Conservation (phyloP, 2,329 filamentous ascomycete genomes). For the Trichoderma hamatum region DNA sequence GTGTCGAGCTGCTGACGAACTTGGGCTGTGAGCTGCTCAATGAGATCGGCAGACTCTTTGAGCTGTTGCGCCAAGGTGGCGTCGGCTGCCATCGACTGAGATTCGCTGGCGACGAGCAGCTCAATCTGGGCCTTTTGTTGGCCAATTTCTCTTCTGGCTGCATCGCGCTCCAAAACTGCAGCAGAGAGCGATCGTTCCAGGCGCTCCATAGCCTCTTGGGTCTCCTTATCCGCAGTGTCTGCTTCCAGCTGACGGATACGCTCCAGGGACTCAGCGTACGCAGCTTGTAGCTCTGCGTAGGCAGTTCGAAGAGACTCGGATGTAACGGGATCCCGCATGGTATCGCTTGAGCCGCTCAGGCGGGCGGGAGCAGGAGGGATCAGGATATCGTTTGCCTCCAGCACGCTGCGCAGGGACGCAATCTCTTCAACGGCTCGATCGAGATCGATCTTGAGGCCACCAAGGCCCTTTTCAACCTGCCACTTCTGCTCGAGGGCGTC, state of each 20-base stretch:
- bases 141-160: slow-evolving; percentile 67
- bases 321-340: slow-evolving; percentile 52
- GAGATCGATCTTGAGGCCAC: slow-evolving; percentile 91
- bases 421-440: slow-evolving; percentile 96
- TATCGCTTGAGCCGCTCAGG: slow-evolving; percentile 41
- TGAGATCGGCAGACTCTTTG: slow-evolving; percentile 70
- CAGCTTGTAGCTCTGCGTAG: slow-evolving; percentile 74
- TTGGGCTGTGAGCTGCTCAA: slow-evolving; percentile 77
- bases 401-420: slow-evolving; percentile 72
- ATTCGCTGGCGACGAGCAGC: slow-evolving; percentile 59
- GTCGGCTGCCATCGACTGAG: slow-evolving; percentile 61
- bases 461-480: slow-evolving; percentile 88
- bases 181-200: slow-evolving; percentile 70
- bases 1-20: slow-evolving; percentile 79
- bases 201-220: slow-evolving; percentile 63
- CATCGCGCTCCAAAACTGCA: slow-evolving; percentile 71
- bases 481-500: slow-evolving; percentile 95
- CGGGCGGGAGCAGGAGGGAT: slow-evolving; percentile 64
- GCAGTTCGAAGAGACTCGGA: slow-evolving; percentile 74
- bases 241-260: slow-evolving; percentile 67
- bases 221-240: slow-evolving; percentile 59
- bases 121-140: slow-evolving; percentile 65
- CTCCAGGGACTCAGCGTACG: slow-evolving; percentile 67
- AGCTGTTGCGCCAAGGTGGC: slow-evolving; percentile 70
- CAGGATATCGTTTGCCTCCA: slow-evolving; percentile 81